Evolutionary conservation across 2,329 filamentous ascomycete species (phyloP), one percentile per base, ranked within the genome.

Genomic region (Pseudocercospora vitis): DNA sequence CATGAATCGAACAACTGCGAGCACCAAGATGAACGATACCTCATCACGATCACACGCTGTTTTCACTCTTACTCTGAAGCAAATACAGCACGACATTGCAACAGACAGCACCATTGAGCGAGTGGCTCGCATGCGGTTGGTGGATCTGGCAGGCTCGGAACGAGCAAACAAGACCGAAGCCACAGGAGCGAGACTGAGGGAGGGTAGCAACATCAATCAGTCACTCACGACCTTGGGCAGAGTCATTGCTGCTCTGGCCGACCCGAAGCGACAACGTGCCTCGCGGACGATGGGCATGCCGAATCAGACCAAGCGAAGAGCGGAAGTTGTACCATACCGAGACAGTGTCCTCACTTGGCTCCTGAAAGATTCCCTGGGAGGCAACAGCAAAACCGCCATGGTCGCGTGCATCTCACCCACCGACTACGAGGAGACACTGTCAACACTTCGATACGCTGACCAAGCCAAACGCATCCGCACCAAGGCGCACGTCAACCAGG

Each of bases 21-120:
- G 89, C 68, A 99, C 94, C 55, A 97, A 96, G 76, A 99, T 99
- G 94, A 99, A 99, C 73, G 94, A 99, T 72, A 97, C 92, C 2
- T 95, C 90, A 50, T 96, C 90, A 59, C 88, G 94, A 70, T 96
- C 91, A 60, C 94, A 99, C 69, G 91, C 94, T 6, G 94, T 99
- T 53, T 99, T 99, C 72, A 99, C 94, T 23, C 94, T 99, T 64
- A 94, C 95, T 76, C 80, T 99, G 54, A 96, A 96, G 75, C 94
- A 97, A 73, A 99, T 99, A 61, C 91, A 96, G 68, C 92, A 97
- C 73, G 92, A 96, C 65, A 87, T 96, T 75, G 87, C 91, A 49
- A 95, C 91, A n/a, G 94, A 99, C 70, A 91, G 96, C 75, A 97
- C 92, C 1, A 97, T 95, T 11, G 94, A 99, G 72, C 85, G 94